phyloP scores from a whole-genome alignment of 2,329 filamentous ascomycete genomes.

The Leptographium flavum region DNA sequence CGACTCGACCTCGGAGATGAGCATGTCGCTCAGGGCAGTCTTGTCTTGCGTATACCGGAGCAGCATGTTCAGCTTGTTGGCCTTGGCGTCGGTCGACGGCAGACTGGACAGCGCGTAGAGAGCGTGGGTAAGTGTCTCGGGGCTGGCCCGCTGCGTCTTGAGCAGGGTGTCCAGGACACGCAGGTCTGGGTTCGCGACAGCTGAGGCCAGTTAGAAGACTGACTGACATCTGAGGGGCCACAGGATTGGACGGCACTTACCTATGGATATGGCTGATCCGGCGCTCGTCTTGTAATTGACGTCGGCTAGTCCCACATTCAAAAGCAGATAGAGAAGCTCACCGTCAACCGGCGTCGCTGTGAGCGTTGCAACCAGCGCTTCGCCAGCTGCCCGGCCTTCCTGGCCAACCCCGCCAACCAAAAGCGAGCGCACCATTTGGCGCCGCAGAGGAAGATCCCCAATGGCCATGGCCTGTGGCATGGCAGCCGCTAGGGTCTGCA shows the following conservation, averaged over 20 bases:
- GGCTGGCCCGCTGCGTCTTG: conserved; percentile 28
- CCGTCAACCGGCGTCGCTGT: conserved; percentile 33
- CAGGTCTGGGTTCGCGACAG: conserved; percentile 28
- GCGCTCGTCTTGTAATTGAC: conserved; percentile 28
- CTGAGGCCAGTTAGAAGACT: conserved; percentile 13
- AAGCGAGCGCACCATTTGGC: conserved; percentile 32
- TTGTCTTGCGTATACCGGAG: conserved; percentile 28
- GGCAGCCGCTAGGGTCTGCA: conserved; percentile 29
- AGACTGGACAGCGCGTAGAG: conserved; percentile 28
- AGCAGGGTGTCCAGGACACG: conserved; percentile 34
- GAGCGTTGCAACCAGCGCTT: conserved; percentile 29
- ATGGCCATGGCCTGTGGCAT: conserved; percentile 33
- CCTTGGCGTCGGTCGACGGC: conserved; percentile 30
- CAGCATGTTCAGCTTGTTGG: conserved; percentile 33
- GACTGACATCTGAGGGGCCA: not conserved
- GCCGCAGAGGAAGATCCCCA: conserved; percentile 25
- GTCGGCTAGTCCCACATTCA: conserved; percentile 37
- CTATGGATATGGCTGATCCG: conserved; percentile 26
- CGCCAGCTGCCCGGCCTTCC: conserved; percentile 22
- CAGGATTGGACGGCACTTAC: conserved; percentile 10
- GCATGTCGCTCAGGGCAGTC: conserved; percentile 27
- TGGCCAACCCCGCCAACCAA: conserved; percentile 26
- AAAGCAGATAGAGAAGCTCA: conserved; percentile 30
- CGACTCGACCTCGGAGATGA: conserved; percentile 36
- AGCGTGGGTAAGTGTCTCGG: conserved; percentile 26